Conservation (phyloP, 2,329 filamentous ascomycete species). For the Escovopsis sp. region DNA sequence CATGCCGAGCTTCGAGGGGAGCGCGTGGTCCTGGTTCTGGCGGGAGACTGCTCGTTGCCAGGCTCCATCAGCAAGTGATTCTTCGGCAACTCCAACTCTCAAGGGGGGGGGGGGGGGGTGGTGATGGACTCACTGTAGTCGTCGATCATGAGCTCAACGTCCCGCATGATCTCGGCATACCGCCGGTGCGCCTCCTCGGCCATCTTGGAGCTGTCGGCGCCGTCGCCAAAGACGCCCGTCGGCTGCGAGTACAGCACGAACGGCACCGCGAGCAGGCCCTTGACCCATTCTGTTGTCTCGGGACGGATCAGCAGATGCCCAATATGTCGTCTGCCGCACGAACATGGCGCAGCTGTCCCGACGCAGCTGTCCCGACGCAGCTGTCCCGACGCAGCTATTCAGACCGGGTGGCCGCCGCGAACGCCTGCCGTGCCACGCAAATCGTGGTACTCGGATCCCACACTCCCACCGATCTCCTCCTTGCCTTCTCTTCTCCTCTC, state of each 20-base stretch:
- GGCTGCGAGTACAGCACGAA: constrained; percentile 96
- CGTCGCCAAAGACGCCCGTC: constrained; percentile 65
- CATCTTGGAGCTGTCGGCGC: constrained; percentile 51
- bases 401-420: no score
- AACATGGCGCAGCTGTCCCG: no score
- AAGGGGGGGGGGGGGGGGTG: no score
- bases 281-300: constrained; percentile 70
- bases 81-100: no score
- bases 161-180: constrained; percentile 89
- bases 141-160: constrained; percentile 81
- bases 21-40: constrained; percentile 45
- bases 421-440: no score
- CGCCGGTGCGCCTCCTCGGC: constrained; percentile 68
- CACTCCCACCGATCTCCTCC: no score
- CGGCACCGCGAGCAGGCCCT: constrained; percentile 81
- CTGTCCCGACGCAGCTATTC: no score
- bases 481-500: no score
- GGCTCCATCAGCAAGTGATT: background rate
- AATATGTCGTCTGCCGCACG: no score
- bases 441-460: no score
- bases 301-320: no score
- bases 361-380: no score
- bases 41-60: constrained; percentile 51
- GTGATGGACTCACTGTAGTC: constrained; percentile 55
- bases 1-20: constrained; percentile 80